Evolutionary conservation across 2,329 filamentous ascomycete genomes (phyloP).

Genomic region (Neofusicoccum cordaticola): DNA sequence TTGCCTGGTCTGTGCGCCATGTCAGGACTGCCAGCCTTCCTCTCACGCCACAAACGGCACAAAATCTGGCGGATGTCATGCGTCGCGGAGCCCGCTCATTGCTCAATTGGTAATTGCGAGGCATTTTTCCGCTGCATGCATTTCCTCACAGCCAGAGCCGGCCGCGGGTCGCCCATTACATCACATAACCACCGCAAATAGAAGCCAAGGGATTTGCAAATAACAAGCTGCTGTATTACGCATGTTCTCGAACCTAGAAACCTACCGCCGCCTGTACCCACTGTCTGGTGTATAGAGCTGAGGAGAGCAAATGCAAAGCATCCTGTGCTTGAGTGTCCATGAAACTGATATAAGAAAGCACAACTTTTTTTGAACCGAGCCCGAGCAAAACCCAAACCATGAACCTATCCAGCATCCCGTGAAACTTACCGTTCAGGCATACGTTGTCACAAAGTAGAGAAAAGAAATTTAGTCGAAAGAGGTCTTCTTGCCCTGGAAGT

Average conservation of each 20-base stretch:
- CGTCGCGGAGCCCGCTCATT: background rate
- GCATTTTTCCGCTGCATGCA: background rate
- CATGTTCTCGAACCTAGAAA: background rate
- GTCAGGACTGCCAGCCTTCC: slow-evolving; percentile 1
- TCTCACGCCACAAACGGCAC: slow-evolving; percentile 8
- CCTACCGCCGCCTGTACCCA: background rate
- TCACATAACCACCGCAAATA: background rate
- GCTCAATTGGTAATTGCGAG: background rate
- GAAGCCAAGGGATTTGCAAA: background rate
- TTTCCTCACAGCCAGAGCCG: background rate
- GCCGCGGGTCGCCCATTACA: no score
- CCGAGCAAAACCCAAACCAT: background rate
- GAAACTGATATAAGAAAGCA: background rate
- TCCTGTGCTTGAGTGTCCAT: background rate
- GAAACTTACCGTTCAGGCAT: background rate
- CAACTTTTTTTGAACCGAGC: slow-evolving; percentile 1
- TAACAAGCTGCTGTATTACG: background rate
- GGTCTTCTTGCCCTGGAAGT: slow-evolving; percentile 77
- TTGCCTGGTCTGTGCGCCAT: slow-evolving; percentile 9
- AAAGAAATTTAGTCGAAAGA: slow-evolving; percentile 51
- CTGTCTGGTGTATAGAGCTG: slow-evolving; percentile 6
- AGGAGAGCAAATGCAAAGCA: background rate
- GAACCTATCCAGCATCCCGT: slow-evolving; percentile 1
- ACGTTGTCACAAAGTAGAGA: background rate
- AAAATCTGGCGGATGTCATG: slow-evolving; percentile 11